Conservation (phyloP, 2,329 filamentous ascomycete genomes). For the Alternaria solani region DNA sequence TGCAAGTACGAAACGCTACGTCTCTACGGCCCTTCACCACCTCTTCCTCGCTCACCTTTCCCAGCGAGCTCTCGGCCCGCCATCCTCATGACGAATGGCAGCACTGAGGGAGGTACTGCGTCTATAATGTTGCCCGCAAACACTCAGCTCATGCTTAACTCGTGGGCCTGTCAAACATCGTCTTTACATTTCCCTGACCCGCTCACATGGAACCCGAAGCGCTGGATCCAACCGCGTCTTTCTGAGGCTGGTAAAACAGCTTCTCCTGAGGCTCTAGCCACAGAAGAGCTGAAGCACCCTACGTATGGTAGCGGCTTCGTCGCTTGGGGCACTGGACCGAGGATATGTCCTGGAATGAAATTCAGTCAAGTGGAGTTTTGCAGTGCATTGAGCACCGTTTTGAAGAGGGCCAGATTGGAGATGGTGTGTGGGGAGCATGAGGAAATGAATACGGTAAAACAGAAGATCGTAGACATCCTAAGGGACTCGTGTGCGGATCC, state of each 20-base stretch:
- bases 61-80: constrained; percentile 2
- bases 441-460: constrained; percentile 3
- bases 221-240: constrained; percentile 39
- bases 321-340: constrained; percentile 60
- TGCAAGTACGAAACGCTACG: constrained; percentile 40
- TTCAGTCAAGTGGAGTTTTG: constrained; percentile 66
- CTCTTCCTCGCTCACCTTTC: constrained; percentile 21
- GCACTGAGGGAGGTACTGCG: neutral
- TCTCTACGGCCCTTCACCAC: constrained; percentile 31
- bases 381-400: constrained; percentile 50
- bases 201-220: constrained; percentile 41
- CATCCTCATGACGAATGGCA: constrained; percentile 7
- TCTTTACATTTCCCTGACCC: constrained; percentile 34
- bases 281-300: constrained; percentile 16
- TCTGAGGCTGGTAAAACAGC: constrained; percentile 2
- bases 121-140: constrained; percentile 20
- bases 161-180: constrained; percentile 40
- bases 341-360: constrained; percentile 63
- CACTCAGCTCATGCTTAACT: constrained; percentile 26
- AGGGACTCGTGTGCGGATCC: constrained; percentile 18
- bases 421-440: neutral
- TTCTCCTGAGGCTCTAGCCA: neutral
- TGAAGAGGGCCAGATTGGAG: constrained; percentile 17
- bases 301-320: constrained; percentile 42
- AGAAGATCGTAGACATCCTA: constrained; percentile 16